A percentile compares a stretch with the other conserved stretches of the same genome.
Evolutionary conservation across 495 filamentous ascomycete genomes (phyloP).

Genomic region (Durotheca rogersii): DNA sequence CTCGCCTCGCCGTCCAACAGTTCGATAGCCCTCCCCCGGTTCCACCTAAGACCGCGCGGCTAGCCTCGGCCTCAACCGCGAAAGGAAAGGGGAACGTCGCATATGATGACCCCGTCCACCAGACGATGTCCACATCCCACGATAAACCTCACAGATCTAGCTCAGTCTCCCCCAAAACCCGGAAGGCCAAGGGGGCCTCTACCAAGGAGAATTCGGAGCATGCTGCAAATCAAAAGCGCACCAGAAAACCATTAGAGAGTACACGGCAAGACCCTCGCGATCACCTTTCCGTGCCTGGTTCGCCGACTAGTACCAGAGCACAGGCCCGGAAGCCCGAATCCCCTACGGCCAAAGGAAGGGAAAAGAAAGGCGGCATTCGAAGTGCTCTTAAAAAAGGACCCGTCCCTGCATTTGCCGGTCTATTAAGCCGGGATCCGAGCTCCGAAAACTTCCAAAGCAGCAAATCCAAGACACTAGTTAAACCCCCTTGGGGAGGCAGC

Average conservation of each 20-base stretch:
- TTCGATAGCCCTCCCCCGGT: slow-evolving; percentile 26
- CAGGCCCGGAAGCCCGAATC: slow-evolving; percentile 30
- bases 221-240: slow-evolving; percentile 49
- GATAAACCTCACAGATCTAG: slow-evolving; percentile 2
- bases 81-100: slow-evolving; percentile 9
- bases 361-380: slow-evolving; percentile 39
- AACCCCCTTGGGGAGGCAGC: slow-evolving; percentile 24
- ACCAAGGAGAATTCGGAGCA: slow-evolving; percentile 30
- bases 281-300: slow-evolving; percentile 19
- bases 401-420: slow-evolving; percentile 11
- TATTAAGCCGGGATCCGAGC: slow-evolving; percentile 35
- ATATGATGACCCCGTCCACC: slow-evolving; percentile 7
- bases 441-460: slow-evolving; percentile 25
- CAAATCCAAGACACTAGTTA: slow-evolving; percentile 24
- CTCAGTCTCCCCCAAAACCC: slow-evolving; percentile 20
- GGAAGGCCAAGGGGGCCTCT: background rate
- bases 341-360: slow-evolving; percentile 11
- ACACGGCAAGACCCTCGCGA: slow-evolving; percentile 18
- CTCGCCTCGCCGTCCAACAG: slow-evolving; percentile 4
- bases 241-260: slow-evolving; percentile 36
- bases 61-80: slow-evolving; percentile 19
- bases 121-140: slow-evolving; percentile 8
- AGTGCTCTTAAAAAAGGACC: slow-evolving; percentile 34
- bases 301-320: slow-evolving; percentile 23
- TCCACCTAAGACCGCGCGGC: slow-evolving; percentile 27